A percentile compares a stretch with the other conserved stretches of the same genome.
Conservation (phyloP, 768 basidiomycete species). For the Pulveroboletus ravenelii region DNA sequence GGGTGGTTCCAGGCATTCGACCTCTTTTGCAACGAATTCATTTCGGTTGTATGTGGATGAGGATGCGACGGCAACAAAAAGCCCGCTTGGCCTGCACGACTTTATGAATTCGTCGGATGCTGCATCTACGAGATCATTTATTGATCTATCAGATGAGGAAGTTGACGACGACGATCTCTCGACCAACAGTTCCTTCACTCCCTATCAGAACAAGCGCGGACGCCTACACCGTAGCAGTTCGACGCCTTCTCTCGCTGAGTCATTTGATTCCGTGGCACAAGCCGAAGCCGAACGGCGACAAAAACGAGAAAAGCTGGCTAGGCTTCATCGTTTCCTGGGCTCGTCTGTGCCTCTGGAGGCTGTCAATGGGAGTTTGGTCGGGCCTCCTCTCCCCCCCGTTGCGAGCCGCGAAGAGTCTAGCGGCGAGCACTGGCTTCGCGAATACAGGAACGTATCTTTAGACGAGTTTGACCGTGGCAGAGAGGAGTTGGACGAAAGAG, state of each 20-base stretch:
- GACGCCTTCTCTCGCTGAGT: slow-evolving; percentile 45
- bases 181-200: slow-evolving; percentile 27
- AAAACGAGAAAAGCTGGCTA: slow-evolving; percentile 74
- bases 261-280: slow-evolving; percentile 46
- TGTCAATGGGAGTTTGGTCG: slow-evolving; percentile 46
- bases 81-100: slow-evolving; percentile 4
- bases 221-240: slow-evolving; percentile 35
- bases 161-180: slow-evolving; percentile 29
- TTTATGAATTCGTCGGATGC: slow-evolving; percentile 14
- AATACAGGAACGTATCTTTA: slow-evolving; percentile 43
- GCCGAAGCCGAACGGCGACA: slow-evolving; percentile 60
- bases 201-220: slow-evolving; percentile 19
- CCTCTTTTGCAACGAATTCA: slow-evolving; percentile 47
- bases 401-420: slow-evolving; percentile 27
- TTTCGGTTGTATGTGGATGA: slow-evolving; percentile 27
- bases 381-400: slow-evolving; percentile 30
- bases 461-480: slow-evolving; percentile 59
- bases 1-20: slow-evolving; percentile 48
- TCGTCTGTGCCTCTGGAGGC: slow-evolving; percentile 70
- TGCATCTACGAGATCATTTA: slow-evolving; percentile 43
- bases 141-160: slow-evolving; percentile 67
- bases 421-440: slow-evolving; percentile 41
- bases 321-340: slow-evolving; percentile 82
- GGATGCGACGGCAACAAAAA: not conserved
- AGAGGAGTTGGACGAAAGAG: slow-evolving; percentile 64